Conservation (phyloP, 169 alveolate genomes). For the Plasmodium malariae region DNA sequence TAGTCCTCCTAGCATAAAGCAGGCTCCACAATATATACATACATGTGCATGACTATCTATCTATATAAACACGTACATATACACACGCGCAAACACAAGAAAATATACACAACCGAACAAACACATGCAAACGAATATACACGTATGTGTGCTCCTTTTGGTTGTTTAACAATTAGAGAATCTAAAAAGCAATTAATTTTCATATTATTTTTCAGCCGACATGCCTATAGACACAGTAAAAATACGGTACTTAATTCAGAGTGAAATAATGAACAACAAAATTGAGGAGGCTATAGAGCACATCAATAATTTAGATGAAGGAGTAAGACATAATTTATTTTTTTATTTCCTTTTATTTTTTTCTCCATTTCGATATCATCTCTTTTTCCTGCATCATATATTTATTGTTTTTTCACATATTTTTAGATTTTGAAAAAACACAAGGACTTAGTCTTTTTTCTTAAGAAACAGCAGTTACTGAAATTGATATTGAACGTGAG, state of each 20-base stretch:
- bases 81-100: too few relatives aligned
- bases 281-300: constrained; percentile 73
- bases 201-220: constrained; percentile 55
- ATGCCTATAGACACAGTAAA: constrained; percentile 74
- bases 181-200: not conserved
- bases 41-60: not conserved
- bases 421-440: constrained; percentile 67
- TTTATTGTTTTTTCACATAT: not conserved
- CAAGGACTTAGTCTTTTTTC: constrained; percentile 61
- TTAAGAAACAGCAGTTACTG: constrained; percentile 70
- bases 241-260: constrained; percentile 58
- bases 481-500: constrained; percentile 65
- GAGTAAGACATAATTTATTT: constrained; percentile 9
- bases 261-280: constrained; percentile 62
- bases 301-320: constrained; percentile 64
- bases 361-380: not conserved
- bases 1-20: not conserved
- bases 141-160: not conserved
- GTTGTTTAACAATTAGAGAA: not conserved
- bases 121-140: not conserved
- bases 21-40: not conserved
- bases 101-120: too few relatives aligned
- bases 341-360: not conserved
- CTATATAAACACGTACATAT: not conserved
- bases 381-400: not conserved